Percentiles rank a stretch among this genome's conserved stretches.
phyloP scores from a whole-genome alignment of 2,329 filamentous ascomycete genomes.

The Trematosphaeria pertusa region DNA sequence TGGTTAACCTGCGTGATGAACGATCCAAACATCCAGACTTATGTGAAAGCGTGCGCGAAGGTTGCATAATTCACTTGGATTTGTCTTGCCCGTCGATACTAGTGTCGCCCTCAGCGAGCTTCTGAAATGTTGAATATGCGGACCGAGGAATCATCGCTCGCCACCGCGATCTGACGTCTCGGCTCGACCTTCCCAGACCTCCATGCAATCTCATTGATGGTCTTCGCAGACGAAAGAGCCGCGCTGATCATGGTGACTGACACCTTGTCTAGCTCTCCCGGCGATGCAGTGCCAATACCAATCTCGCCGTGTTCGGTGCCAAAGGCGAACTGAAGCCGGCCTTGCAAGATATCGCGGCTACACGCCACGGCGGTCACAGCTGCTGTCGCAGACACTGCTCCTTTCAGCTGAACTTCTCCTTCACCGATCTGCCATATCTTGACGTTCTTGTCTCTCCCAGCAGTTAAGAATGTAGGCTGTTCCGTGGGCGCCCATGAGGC shows the following conservation, averaged over 20 bases:
- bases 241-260: constrained; percentile 19
- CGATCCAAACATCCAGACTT: too few species aligned
- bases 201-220: constrained; percentile 44
- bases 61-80: too few species aligned
- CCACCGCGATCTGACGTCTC: constrained; percentile 45
- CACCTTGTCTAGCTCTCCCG: constrained; percentile 21
- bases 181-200: constrained; percentile 24
- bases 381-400: constrained; percentile 28
- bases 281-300: constrained; percentile 15
- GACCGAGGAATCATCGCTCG: constrained; percentile 51
- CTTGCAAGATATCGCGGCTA: neutral
- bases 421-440: constrained; percentile 61
- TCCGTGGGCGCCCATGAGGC: constrained; percentile 72
- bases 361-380: constrained; percentile 42
- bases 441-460: constrained; percentile 85
- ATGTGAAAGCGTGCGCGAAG: too few species aligned
- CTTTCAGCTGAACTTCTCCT: constrained; percentile 27
- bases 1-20: too few species aligned
- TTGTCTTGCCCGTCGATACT: too few species aligned
- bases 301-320: constrained; percentile 43
- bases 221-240: constrained; percentile 31
- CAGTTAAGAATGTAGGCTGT: constrained; percentile 75
- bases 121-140: constrained; percentile 45
- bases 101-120: too few species aligned
- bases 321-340: constrained; percentile 33